phyloP scores from a whole-genome alignment of 2,329 filamentous ascomycete species.

The Lanzia echinophila region DNA sequence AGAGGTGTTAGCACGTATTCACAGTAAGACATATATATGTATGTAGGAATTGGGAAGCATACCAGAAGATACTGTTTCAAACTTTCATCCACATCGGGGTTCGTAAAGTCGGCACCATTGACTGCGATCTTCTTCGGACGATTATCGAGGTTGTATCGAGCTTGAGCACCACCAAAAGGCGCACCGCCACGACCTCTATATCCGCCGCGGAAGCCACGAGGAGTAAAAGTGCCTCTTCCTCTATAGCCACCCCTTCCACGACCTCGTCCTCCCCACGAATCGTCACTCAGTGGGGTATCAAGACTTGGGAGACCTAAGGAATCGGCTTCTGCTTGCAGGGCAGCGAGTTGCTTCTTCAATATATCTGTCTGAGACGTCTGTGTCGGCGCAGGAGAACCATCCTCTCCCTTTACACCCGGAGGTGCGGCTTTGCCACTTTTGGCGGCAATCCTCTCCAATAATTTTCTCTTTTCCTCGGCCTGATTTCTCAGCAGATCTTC shows the following conservation, averaged over 20 bases:
- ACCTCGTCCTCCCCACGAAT: constrained; percentile 34
- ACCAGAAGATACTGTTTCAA: constrained; percentile 67
- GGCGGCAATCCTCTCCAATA: constrained; percentile 56
- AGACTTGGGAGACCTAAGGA: constrained; percentile 50
- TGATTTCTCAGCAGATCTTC: constrained; percentile 56
- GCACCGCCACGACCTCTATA: constrained; percentile 41
- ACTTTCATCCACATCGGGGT: constrained; percentile 57
- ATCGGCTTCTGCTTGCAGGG: constrained; percentile 66
- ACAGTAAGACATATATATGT: too few relatives aligned
- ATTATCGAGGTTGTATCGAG: constrained; percentile 65
- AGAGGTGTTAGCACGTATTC: constrained; percentile 15
- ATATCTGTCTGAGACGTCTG: constrained; percentile 47
- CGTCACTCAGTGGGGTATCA: constrained; percentile 45
- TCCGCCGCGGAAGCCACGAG: constrained; percentile 37
- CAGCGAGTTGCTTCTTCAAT: constrained; percentile 64
- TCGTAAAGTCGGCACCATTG: constrained; percentile 56
- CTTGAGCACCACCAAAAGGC: constrained; percentile 26
- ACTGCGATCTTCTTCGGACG: constrained; percentile 63
- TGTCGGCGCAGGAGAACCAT: constrained; percentile 15
- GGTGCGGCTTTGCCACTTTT: constrained; percentile 35
- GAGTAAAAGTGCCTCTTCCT: constrained; percentile 27
- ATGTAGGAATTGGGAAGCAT: too few relatives aligned
- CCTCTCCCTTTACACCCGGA: constrained; percentile 8
- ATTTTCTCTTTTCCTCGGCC: constrained; percentile 55
- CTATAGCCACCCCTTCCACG: constrained; percentile 34